Evolutionary conservation across 768 basidiomycete genomes (phyloP).

Genomic region (Boletus tylopilopsis): DNA sequence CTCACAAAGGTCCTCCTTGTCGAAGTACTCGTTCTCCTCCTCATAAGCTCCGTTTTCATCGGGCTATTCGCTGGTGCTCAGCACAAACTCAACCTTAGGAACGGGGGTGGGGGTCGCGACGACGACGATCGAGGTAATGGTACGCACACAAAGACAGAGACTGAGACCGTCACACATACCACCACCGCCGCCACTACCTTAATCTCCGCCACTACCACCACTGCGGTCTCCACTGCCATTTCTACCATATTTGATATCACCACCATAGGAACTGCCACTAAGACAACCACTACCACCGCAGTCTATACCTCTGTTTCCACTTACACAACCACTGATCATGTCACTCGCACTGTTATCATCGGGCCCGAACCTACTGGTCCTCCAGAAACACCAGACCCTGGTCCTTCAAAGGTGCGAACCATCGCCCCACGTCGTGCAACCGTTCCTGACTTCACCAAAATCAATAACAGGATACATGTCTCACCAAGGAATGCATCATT

Average conservation of each 20-base stretch:
- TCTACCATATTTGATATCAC: slow-evolving; percentile 33
- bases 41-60: slow-evolving; percentile 84
- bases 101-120: slow-evolving; percentile 32
- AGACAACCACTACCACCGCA: slow-evolving; percentile 35
- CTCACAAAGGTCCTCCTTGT: slow-evolving; percentile 81
- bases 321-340: slow-evolving; percentile 34
- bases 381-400: slow-evolving; percentile 53
- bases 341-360: slow-evolving; percentile 40
- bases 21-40: slow-evolving; percentile 69
- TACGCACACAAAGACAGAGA: slow-evolving; percentile 33
- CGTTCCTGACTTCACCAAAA: slow-evolving; percentile 3
- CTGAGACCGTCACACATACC: slow-evolving; percentile 31
- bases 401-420: slow-evolving; percentile 48
- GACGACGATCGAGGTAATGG: slow-evolving; percentile 27
- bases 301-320: slow-evolving; percentile 37
- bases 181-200: slow-evolving; percentile 29
- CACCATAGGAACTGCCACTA: slow-evolving; percentile 41
- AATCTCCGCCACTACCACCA: slow-evolving; percentile 31
- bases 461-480: slow-evolving; percentile 59
- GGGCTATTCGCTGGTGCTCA: slow-evolving; percentile 91
- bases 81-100: slow-evolving; percentile 61
- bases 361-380: slow-evolving; percentile 38
- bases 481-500: slow-evolving; percentile 74
- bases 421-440: background rate
- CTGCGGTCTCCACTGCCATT: slow-evolving; percentile 32